A percentile compares a stretch with the other conserved stretches of the same genome.
Conservation (phyloP, 139 green algal species). For the Haematococcus lacustris region DNA sequence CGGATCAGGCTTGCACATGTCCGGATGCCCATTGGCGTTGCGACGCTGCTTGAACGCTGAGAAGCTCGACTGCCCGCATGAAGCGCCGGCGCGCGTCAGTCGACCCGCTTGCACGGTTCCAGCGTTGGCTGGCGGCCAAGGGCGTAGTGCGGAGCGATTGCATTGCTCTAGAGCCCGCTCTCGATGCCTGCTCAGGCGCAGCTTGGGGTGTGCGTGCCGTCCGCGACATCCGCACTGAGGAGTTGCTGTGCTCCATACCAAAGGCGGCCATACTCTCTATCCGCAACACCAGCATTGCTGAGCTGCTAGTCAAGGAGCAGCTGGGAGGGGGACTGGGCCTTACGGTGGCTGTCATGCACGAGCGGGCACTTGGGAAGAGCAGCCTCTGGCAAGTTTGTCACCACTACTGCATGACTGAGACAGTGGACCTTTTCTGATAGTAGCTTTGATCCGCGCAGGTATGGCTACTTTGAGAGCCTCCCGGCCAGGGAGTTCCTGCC, state of each 20-base stretch:
- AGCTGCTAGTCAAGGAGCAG: constrained; percentile 11
- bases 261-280: not conserved
- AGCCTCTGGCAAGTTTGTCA: constrained; percentile 35
- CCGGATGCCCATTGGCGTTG: too few relatives aligned
- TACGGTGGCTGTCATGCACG: constrained; percentile 63
- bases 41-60: too few relatives aligned
- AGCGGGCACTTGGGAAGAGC: constrained; percentile 25
- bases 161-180: too few relatives aligned
- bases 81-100: too few relatives aligned
- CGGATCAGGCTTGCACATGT: too few relatives aligned
- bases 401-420: not conserved
- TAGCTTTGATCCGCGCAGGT: constrained; percentile 26
- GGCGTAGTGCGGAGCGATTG: too few relatives aligned
- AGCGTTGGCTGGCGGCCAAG: too few relatives aligned
- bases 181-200: too few relatives aligned
- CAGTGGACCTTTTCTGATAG: not conserved
- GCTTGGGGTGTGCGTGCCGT: not conserved
- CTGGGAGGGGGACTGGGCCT: constrained; percentile 61
- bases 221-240: not conserved
- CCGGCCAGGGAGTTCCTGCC: constrained; percentile 55
- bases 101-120: too few relatives aligned
- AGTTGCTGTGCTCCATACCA: not conserved
- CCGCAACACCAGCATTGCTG: not conserved
- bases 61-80: too few relatives aligned
- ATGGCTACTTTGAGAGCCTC: constrained; percentile 54